Percentiles rank a stretch among this genome's conserved stretches.
These are phyloP conservation scores for Talinum fruticosum DNA, from an alignment of 148 eudicot species.

Conservation along the genomic window DNA sequence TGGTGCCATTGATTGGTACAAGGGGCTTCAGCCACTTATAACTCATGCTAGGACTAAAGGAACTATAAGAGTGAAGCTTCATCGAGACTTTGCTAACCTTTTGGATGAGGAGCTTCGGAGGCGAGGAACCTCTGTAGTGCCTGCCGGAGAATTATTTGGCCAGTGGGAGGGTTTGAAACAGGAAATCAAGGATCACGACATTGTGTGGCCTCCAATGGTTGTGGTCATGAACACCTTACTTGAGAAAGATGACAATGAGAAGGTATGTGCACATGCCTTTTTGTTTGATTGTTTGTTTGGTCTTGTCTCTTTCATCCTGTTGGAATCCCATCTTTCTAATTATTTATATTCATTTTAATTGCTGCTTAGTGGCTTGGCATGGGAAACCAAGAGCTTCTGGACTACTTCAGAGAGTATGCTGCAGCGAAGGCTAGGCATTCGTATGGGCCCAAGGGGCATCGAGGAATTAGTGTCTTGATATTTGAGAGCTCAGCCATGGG, in stretches of 20 bases:
- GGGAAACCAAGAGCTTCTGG: constrained; percentile 82
- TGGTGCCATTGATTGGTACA: constrained; percentile 77
- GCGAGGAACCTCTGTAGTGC: constrained; percentile 53
- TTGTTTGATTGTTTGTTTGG: background rate
- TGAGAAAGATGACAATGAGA: constrained; percentile 57
- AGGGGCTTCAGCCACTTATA: constrained; percentile 57
- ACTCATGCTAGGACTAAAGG: constrained; percentile 69
- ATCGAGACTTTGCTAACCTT: constrained; percentile 56
- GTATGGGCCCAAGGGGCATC: constrained; percentile 82
- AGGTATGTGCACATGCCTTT: constrained; percentile 30
- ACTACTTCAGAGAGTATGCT: constrained; percentile 44
- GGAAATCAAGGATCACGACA: constrained; percentile 39
- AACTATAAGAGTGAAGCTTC: constrained; percentile 57
- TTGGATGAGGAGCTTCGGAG: constrained; percentile 65
- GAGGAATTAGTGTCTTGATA: constrained; percentile 62
- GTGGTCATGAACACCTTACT: constrained; percentile 57
- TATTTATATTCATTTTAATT: background rate
- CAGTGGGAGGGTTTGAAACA: constrained; percentile 56
- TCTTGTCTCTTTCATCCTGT: background rate
- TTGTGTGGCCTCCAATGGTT: constrained; percentile 95
- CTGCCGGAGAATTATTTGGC: constrained; percentile 54
- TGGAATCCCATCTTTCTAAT: background rate
- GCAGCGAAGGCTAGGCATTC: constrained; percentile 62
- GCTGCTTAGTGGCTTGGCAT: constrained; percentile 68
- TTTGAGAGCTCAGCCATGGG: constrained; percentile 69